Evolutionary conservation across 305 asterid genomes (phyloP).

Genomic region (Solanum hybrid): DNA sequence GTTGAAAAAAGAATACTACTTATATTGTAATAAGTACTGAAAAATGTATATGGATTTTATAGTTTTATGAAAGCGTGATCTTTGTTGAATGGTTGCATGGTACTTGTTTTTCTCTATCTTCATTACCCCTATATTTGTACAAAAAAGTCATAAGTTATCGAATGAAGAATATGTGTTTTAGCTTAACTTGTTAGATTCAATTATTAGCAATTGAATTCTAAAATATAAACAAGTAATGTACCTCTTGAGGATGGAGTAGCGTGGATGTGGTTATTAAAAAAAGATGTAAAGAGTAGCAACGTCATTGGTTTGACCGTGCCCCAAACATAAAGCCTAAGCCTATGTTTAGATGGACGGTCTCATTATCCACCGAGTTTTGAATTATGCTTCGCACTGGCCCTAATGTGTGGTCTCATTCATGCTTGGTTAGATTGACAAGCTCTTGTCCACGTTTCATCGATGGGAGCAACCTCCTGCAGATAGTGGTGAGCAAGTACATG

Average conservation of each 20-base stretch:
- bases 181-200: neutral
- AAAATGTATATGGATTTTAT: neutral
- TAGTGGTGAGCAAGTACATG: constrained; percentile 45
- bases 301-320: neutral
- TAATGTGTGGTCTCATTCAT: neutral
- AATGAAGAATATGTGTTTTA: neutral
- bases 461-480: constrained; percentile 68
- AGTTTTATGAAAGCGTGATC: neutral
- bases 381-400: neutral
- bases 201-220: neutral
- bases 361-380: neutral
- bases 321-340: neutral
- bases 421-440: constrained; percentile 63
- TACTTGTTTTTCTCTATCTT: neutral
- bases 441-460: constrained; percentile 60
- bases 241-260: neutral
- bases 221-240: neutral
- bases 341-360: neutral
- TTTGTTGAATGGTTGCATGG: neutral
- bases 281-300: neutral
- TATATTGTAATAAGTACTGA: neutral
- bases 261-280: neutral
- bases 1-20: neutral
- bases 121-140: neutral
- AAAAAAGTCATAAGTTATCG: neutral